Evolutionary conservation across 192 early-diverging fungal species (phyloP).

Genomic region (Coemansia sp.): DNA sequence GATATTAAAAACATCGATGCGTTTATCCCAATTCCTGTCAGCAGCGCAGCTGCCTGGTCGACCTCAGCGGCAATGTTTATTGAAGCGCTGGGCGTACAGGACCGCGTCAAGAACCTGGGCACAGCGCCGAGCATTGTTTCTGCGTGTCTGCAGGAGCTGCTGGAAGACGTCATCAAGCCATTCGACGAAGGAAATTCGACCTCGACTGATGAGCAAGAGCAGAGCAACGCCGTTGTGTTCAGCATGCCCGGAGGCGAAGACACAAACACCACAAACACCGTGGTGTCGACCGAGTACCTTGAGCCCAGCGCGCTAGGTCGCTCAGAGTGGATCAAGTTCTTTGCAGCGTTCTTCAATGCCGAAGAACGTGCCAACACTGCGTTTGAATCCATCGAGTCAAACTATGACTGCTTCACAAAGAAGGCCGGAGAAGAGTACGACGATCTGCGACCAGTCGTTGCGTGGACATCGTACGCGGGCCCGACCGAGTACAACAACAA

Average conservation of each 20-base stretch:
- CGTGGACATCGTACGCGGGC: slow-evolving; percentile 61
- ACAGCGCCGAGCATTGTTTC: slow-evolving; percentile 47
- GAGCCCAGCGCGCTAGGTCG: slow-evolving; percentile 42
- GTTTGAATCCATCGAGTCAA: slow-evolving; percentile 39
- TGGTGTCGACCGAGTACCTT: slow-evolving; percentile 37
- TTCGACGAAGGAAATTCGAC: slow-evolving; percentile 40
- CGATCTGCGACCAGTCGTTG: slow-evolving; percentile 54
- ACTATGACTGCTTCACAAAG: slow-evolving; percentile 46
- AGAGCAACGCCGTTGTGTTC: slow-evolving; percentile 31
- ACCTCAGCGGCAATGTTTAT: slow-evolving; percentile 45
- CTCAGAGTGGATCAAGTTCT: slow-evolving; percentile 57
- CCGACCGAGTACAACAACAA: slow-evolving; percentile 67
- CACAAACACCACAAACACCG: slow-evolving; percentile 33
- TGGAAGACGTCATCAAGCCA: slow-evolving; percentile 40
- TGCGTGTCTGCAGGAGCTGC: slow-evolving; percentile 51
- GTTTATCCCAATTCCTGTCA: slow-evolving; percentile 42
- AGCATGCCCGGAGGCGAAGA: slow-evolving; percentile 36
- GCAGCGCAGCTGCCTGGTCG: slow-evolving; percentile 38
- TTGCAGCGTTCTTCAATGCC: slow-evolving; percentile 52
- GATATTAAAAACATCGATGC: slow-evolving; percentile 24
- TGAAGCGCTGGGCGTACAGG: slow-evolving; percentile 51
- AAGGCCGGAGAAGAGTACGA: slow-evolving; percentile 48
- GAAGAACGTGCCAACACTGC: slow-evolving; percentile 51
- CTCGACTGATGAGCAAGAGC: slow-evolving; percentile 31
- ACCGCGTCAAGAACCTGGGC: slow-evolving; percentile 42